Evolutionary conservation across 75 land plant genomes (phyloP).

Genomic region (Larix kaempferi): DNA sequence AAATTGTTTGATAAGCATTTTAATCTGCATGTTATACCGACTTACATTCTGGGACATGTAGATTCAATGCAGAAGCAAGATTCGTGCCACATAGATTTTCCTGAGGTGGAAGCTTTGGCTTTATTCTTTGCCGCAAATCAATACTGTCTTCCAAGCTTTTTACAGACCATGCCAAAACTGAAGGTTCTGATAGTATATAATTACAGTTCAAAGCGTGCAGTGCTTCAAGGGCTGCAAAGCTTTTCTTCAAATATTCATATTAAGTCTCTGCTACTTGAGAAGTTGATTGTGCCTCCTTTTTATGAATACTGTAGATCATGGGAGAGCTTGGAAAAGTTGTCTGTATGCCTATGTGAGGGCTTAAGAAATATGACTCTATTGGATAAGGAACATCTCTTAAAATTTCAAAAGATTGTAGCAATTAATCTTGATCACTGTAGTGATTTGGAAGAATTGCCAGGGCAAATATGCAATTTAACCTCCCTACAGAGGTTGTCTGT

Average conservation of each 20-base stretch:
- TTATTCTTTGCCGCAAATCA: slow-evolving; percentile 40
- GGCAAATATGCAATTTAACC: slow-evolving; percentile 21
- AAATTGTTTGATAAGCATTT: no score
- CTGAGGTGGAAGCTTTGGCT: slow-evolving; percentile 57
- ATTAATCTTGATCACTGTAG: slow-evolving; percentile 52
- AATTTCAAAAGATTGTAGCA: slow-evolving; percentile 36
- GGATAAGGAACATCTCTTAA: neutral
- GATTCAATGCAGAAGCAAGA: slow-evolving; percentile 54
- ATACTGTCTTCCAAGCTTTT: slow-evolving; percentile 57
- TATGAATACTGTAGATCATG: slow-evolving; percentile 13
- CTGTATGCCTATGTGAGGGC: slow-evolving; percentile 43
- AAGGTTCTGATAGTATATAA: slow-evolving; percentile 43
- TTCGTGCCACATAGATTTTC: slow-evolving; percentile 46
- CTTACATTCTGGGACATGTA: neutral
- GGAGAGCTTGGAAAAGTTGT: slow-evolving; percentile 31
- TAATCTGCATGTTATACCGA: no score
- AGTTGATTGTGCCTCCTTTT: slow-evolving; percentile 29
- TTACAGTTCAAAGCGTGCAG: slow-evolving; percentile 19
- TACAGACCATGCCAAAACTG: slow-evolving; percentile 45
- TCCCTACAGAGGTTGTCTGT: slow-evolving; percentile 33
- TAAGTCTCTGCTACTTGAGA: slow-evolving; percentile 60
- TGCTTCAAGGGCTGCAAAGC: slow-evolving; percentile 26
- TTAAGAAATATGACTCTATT: slow-evolving; percentile 12
- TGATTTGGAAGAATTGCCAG: slow-evolving; percentile 34
- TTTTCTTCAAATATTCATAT: slow-evolving; percentile 24